These are phyloP conservation scores for Westerdykella ornata DNA, from an alignment of 2,329 filamentous ascomycete genomes.

Conservation along the genomic window DNA sequence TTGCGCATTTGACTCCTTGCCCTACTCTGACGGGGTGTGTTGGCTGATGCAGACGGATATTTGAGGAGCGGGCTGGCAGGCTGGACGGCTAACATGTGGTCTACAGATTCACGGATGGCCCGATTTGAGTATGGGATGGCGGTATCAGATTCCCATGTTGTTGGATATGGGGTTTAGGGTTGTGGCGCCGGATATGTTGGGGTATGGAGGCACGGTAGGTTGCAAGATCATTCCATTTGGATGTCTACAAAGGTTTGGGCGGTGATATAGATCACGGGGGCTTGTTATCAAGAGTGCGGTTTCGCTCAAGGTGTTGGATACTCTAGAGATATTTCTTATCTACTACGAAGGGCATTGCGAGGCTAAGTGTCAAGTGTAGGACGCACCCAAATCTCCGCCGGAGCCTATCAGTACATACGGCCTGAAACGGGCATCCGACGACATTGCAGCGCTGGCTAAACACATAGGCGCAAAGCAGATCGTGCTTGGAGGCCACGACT, in stretches of 20 bases:
- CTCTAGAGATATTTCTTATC: slow-evolving; percentile 5
- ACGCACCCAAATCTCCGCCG: slow-evolving; percentile 51
- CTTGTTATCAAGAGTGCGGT: too few species aligned
- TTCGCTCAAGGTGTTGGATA: too few species aligned
- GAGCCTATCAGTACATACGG: slow-evolving; percentile 58
- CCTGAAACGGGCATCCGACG: slow-evolving; percentile 64
- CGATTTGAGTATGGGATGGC: slow-evolving; percentile 78
- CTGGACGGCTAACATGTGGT: slow-evolving; percentile 8
- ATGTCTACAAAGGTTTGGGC: too few species aligned
- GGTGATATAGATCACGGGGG: too few species aligned
- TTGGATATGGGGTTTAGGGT: slow-evolving; percentile 67
- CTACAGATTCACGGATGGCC: slow-evolving; percentile 69
- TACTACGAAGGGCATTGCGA: slow-evolving; percentile 3
- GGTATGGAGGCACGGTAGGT: slow-evolving; percentile 67
- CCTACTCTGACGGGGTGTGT: too few species aligned
- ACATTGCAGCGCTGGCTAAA: slow-evolving; percentile 65
- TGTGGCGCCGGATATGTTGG: slow-evolving; percentile 78
- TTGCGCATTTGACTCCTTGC: too few species aligned
- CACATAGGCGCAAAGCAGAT: slow-evolving; percentile 53
- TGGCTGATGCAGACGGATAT: too few species aligned
- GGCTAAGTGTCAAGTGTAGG: slow-evolving; percentile 26
- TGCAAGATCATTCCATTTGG: too few species aligned
- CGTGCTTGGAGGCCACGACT: slow-evolving; percentile 87
- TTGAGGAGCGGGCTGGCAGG: too few species aligned
- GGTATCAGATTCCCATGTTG: slow-evolving; percentile 76